A percentile compares a stretch with the other conserved stretches of the same genome.
These are phyloP conservation scores for Colletotrichum melonis DNA, from an alignment of 2,329 filamentous ascomycete genomes.

Conservation along the genomic window DNA sequence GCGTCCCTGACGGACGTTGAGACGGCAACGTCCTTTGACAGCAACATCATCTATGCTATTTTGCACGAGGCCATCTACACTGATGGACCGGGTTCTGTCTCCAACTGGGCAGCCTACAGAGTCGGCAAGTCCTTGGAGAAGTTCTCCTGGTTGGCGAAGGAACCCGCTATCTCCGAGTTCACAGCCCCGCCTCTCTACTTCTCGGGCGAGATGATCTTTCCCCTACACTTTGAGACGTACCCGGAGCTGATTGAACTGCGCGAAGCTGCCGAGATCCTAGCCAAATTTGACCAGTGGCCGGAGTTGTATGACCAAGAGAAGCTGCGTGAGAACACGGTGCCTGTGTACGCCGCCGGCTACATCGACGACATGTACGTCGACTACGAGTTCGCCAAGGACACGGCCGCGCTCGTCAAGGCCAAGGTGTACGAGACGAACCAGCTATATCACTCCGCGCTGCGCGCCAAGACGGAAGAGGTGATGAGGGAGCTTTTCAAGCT, in stretches of 20 bases:
- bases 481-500: constrained; percentile 80
- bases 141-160: constrained; percentile 63
- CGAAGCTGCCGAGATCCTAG: constrained; percentile 77
- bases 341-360: constrained; percentile 86
- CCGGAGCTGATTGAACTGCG: constrained; percentile 78
- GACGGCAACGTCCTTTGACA: constrained; percentile 75
- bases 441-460: constrained; percentile 87
- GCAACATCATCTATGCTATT: constrained; percentile 84
- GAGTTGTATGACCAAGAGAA: constrained; percentile 80
- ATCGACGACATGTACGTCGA: constrained; percentile 95
- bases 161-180: constrained; percentile 39
- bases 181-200: constrained; percentile 74
- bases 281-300: constrained; percentile 76
- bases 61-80: constrained; percentile 92
- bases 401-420: constrained; percentile 78
- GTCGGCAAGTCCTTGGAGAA: constrained; percentile 62
- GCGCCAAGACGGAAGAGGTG: constrained; percentile 79
- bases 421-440: constrained; percentile 88
- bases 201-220: constrained; percentile 93
- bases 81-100: constrained; percentile 69
- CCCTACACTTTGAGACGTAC: constrained; percentile 85
- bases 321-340: constrained; percentile 81
- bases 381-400: constrained; percentile 77
- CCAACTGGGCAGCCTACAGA: constrained; percentile 81
- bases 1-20: constrained; percentile 79